Evolutionary conservation across 164 flowering plant genomes (phyloP), one percentile per base, ranked within the genome.

Genomic region (Chimonanthus salicifolius): DNA sequence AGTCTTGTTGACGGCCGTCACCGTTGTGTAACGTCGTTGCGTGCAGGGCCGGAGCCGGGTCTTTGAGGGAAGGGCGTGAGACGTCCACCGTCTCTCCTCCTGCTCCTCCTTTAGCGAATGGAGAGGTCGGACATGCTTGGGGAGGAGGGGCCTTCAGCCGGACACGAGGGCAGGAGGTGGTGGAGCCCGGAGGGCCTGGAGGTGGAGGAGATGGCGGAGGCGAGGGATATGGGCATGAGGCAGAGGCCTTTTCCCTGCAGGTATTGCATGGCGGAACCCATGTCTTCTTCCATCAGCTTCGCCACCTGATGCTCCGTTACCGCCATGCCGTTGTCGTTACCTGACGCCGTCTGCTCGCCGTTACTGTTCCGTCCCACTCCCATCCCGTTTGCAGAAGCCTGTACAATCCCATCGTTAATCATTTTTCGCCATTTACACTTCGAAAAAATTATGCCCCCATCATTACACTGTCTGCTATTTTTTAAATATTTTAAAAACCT

Each of bases 221-320:
- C 99, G 15, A 95, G 89, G 6, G 99, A 90, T 13, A 93, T 93
- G 63, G 99, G 99, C 99, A 95, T 95, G 54, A 95, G 89, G 76
- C 99, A 95, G 3, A 95, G 92, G 2, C 99, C 99, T 47, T 95
- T 95, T 16, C 97, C 92, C 80, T 95, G 99, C 0, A 95, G 82
- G 63, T 95, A 95, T 76, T 95, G 99, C 99, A 95, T 95, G 54
- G 99, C 99, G 1, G 94, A 86, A 2, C 94, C 97, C 98, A 95
- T 90, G 80, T 93, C 97, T 65, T 90, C 91, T 69, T 93, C 99
- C 97, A 95, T 88, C 54, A 95, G 84, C 82, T 89, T 90, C 1
- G 90, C 97, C 71, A 95, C 98, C 70, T 90, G 91, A 67, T 92
- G 89, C 78, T 93, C 99, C 75, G 96, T 86, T 58, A 84, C 87